Base-by-base conservation (phyloP, 257 asterid species). In the Leonotis leonurus region DNA sequence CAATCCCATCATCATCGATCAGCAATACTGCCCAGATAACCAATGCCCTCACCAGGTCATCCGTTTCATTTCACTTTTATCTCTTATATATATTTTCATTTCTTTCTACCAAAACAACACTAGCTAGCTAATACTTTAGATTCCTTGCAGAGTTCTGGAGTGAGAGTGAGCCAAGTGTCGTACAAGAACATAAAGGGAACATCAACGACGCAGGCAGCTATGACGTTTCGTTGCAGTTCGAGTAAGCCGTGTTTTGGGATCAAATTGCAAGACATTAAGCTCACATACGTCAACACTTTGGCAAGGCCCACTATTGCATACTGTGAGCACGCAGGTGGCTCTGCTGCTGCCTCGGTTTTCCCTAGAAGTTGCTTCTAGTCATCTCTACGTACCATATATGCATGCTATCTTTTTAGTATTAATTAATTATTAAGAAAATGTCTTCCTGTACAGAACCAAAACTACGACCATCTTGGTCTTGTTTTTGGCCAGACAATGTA, bases 1-100 rank as follows among this genome's bases (percentile, higher is more conserved):
- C 1, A 69, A 80, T 45, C 96, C 89, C n/a, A 76, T 85, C 3
- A 75, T 88, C 62, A 80, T 88, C 2, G 96, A 88, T 67, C 95
- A 88, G 48, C 59, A 66, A 16, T 88, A 88, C 32, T 88, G 96
- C 64, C 95, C 96, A 0, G 52, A 65, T 14, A 62, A 70, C 22
- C 24, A 18, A 0, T 88, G 95, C 71, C 88, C 92, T 49, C 83
- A 30, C 27, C 75, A 82, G 95, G 89, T 79, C 72, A 10, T 0
- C 11, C 0, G n/a, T n/a, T n/a, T n/a, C 1, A 32, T 11, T 32
- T 8, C 35, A 30, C 35, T 8, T 0, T 30, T 2, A 0, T 30
- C 35, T 30, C 35, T 30, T n/a, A n/a, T n/a, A n/a, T n/a, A n/a
- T n/a, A n/a, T n/a, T 11, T 32, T 8, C 35, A 30, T 8, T 8